Evolutionary conservation across 202 grass and related monocot species (phyloP).

Genomic region (Sporobolus alterniflorus): DNA sequence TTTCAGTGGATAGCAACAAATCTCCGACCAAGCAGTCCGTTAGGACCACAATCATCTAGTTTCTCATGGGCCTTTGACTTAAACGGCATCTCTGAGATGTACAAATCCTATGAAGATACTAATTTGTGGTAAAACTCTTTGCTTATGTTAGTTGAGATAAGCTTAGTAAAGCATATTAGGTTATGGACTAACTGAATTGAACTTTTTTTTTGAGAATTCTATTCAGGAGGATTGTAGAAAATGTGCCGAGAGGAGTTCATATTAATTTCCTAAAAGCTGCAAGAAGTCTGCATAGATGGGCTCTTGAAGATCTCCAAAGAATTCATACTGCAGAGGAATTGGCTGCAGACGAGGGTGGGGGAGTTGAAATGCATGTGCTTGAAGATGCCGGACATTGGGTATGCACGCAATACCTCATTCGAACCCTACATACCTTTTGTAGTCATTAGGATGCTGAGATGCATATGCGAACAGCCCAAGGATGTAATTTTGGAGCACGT

Average conservation of each 20-base stretch:
- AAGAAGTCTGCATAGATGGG: slow-evolving; percentile 99
- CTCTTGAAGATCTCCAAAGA: slow-evolving; percentile 90
- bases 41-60: slow-evolving; percentile 38
- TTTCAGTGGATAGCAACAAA: slow-evolving; percentile 94
- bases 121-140: slow-evolving; percentile 75
- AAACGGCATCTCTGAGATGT: slow-evolving; percentile 94
- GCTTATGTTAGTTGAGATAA: background rate
- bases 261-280: slow-evolving; percentile 96
- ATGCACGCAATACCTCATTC: background rate
- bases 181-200: slow-evolving; percentile 14
- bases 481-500: background rate
- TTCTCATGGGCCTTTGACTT: slow-evolving; percentile 92
- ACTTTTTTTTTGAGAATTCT: too few relatives aligned
- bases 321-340: slow-evolving; percentile 85
- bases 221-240: slow-evolving; percentile 82
- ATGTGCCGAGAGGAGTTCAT: slow-evolving; percentile 88
- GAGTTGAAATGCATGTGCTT: slow-evolving; percentile 95
- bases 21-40: slow-evolving; percentile 56
- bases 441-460: background rate
- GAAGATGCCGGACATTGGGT: slow-evolving; percentile 99
- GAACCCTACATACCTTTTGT: background rate
- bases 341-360: slow-evolving; percentile 88
- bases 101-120: slow-evolving; percentile 89
- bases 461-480: background rate
- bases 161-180: background rate